A percentile compares a stretch with the other conserved stretches of the same genome.
Evolutionary conservation across 2,329 filamentous ascomycete species (phyloP).

Genomic region (Aureobasidium lini): DNA sequence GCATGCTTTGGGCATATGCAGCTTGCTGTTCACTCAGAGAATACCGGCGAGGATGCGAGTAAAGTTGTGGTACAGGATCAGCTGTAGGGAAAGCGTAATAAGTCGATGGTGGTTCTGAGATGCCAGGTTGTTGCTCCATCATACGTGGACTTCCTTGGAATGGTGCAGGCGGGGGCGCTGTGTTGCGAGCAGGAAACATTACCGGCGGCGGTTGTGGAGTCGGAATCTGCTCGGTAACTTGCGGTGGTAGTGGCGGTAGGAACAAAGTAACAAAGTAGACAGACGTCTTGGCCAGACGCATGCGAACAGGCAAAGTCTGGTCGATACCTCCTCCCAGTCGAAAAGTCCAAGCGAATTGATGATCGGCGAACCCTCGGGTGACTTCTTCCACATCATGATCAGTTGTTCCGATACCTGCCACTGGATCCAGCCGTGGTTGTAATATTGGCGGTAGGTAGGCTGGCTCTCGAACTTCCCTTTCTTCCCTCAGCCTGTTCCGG

Average conservation of each 20-base stretch:
- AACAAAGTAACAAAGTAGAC: slow-evolving; percentile 41
- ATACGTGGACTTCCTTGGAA: slow-evolving; percentile 7
- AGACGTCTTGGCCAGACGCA: slow-evolving; percentile 36
- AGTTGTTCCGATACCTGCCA: slow-evolving; percentile 32
- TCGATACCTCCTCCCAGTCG: slow-evolving; percentile 27
- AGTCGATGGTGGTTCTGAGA: slow-evolving; percentile 19
- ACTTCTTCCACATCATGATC: slow-evolving; percentile 38
- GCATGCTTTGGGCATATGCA: background rate
- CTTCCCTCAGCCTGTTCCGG: slow-evolving; percentile 38
- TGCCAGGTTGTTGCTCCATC: slow-evolving; percentile 10
- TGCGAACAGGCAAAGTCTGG: slow-evolving; percentile 28
- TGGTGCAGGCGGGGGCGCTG: background rate
- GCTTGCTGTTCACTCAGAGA: slow-evolving; percentile 10
- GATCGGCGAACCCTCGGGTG: slow-evolving; percentile 36
- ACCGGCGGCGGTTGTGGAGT: slow-evolving; percentile 6
- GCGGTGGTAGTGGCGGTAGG: slow-evolving; percentile 26
- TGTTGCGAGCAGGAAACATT: background rate
- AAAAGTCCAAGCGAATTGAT: slow-evolving; percentile 35
- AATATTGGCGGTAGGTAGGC: slow-evolving; percentile 44
- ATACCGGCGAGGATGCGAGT: background rate
- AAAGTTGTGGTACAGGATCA: background rate
- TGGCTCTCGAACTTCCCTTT: slow-evolving; percentile 41
- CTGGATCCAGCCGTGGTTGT: slow-evolving; percentile 36
- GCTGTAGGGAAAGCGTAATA: background rate
- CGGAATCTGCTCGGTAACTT: slow-evolving; percentile 12